Percentiles rank a stretch among this genome's conserved stretches.
These are phyloP conservation scores for Teratosphaeria destructans DNA, from an alignment of 2,329 filamentous ascomycete genomes.

Conservation along the genomic window DNA sequence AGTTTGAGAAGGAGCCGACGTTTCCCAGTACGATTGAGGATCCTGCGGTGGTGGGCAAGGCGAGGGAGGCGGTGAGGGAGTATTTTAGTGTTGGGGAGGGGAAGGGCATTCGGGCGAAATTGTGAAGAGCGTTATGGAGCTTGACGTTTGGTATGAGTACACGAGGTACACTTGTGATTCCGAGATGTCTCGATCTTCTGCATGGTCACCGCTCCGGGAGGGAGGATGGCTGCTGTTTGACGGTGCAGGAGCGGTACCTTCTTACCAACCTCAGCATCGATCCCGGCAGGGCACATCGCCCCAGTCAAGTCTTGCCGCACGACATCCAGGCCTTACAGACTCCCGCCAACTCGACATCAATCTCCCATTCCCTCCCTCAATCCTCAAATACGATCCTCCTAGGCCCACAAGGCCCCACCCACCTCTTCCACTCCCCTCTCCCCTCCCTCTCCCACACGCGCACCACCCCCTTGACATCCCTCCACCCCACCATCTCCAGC, in stretches of 20 bases:
- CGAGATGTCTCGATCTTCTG: no score
- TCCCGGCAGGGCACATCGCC: no score
- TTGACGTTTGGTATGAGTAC: not conserved
- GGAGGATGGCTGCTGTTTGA: no score
- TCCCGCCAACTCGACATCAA: not conserved
- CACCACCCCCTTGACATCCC: not conserved
- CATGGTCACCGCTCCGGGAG: no score
- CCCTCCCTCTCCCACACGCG: not conserved
- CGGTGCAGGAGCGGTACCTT: no score
- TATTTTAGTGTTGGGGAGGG: constrained; percentile 52
- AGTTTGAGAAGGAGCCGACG: constrained; percentile 60
- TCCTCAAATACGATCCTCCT: not conserved
- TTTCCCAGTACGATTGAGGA: constrained; percentile 85
- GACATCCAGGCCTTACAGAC: no score
- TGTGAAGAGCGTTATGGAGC: constrained; percentile 10
- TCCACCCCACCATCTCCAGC: not conserved
- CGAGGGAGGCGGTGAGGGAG: constrained; percentile 57
- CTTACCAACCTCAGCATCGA: no score
- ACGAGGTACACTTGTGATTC: no score
- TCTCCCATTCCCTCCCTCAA: not conserved
- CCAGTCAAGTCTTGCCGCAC: no score
- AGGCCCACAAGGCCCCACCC: no score
- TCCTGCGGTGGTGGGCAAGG: constrained; percentile 60
- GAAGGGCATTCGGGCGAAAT: constrained; percentile 24
- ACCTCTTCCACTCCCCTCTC: not conserved